Evolutionary conservation across 2,329 filamentous ascomycete genomes (phyloP).

Genomic region (Pseudogymnoascus destructans): DNA sequence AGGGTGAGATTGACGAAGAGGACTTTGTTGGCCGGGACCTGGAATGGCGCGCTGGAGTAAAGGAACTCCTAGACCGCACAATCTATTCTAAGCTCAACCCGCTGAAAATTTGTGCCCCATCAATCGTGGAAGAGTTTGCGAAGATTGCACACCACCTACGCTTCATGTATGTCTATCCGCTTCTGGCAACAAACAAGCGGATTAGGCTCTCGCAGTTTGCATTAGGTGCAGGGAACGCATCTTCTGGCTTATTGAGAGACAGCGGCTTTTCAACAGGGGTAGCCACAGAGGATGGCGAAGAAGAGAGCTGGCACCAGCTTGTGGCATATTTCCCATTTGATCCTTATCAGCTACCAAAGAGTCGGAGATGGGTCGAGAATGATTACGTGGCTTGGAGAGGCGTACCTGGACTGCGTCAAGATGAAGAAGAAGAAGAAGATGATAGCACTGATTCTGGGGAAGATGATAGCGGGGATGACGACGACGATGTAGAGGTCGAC

Average conservation of each 20-base stretch:
- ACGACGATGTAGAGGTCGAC: neutral
- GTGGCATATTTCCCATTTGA: constrained; percentile 97
- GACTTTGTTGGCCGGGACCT: constrained; percentile 60
- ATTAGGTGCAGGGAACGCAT: constrained; percentile 33
- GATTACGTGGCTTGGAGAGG: constrained; percentile 74
- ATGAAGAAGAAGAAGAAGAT: constrained; percentile 41
- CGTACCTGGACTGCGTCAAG: constrained; percentile 54
- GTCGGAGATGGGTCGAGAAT: constrained; percentile 73
- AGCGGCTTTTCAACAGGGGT: constrained; percentile 40
- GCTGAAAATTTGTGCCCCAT: constrained; percentile 82
- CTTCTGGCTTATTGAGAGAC: constrained; percentile 37
- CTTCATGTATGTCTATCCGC: constrained; percentile 78
- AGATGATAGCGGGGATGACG: neutral
- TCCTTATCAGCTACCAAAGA: constrained; percentile 80
- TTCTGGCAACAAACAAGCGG: constrained; percentile 86
- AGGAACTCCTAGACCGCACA: constrained; percentile 60
- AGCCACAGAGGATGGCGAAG: constrained; percentile 29
- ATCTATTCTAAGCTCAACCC: constrained; percentile 87
- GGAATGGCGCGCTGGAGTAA: constrained; percentile 62
- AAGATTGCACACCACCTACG: constrained; percentile 73
- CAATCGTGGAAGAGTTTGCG: constrained; percentile 85
- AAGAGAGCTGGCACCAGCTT: constrained; percentile 69
- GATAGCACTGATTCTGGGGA: constrained; percentile 34
- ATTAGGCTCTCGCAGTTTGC: constrained; percentile 64
- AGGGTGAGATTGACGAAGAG: constrained; percentile 47